Base-by-base conservation (phyloP, 495 filamentous ascomycete genomes). In the Penicillium malachiteum region DNA sequence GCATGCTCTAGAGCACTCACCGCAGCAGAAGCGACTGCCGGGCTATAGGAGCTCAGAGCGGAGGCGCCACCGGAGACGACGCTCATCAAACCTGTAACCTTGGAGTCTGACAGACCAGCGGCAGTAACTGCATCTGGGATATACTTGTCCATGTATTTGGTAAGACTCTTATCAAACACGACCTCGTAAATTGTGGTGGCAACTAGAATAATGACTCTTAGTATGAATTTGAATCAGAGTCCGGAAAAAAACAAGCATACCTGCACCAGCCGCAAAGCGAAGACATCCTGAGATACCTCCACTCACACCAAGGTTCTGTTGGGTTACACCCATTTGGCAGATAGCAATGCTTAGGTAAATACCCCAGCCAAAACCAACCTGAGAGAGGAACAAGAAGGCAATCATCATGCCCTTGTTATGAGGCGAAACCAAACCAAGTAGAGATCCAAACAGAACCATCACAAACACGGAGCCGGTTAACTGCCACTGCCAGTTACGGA, bases 401-500 rank as follows among this genome's bases (percentile, higher is more conserved):
- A 62, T 62, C 60, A 67, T 64, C 6, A 53, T 64, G 1, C 61
- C 64, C 48, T 61, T 64, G n/a, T 64, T 64, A 7, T 46, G 49
- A 1, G 64, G 64, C 3, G 64, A 64, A 0, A 63, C 64, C 16
- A 67, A 37, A 14, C 60, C 60, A 5, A 67, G 43, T 16, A 67
- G 47, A 3, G 57, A 59, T 0, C 64, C 64, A 40, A 67, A 67
- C 2, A 67, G 32, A 14, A 67, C 64, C 64, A 67, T 67, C 2
- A 67, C 51, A 40, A 64, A 62, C 13, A 64, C 58, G 0, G 64
- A 61, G 12, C 61, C 61, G 7, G 61, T 67, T 30, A 67, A 49
- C 47, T 64, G 60, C 64, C 64, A 67, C 39, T 64, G 64, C 64
- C 64, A 67, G 30, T 64, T 45, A 3, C 61, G 39, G n/a, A 67